phyloP scores from a whole-genome alignment of 495 filamentous ascomycete genomes.

The Daldinia caldariorum region DNA sequence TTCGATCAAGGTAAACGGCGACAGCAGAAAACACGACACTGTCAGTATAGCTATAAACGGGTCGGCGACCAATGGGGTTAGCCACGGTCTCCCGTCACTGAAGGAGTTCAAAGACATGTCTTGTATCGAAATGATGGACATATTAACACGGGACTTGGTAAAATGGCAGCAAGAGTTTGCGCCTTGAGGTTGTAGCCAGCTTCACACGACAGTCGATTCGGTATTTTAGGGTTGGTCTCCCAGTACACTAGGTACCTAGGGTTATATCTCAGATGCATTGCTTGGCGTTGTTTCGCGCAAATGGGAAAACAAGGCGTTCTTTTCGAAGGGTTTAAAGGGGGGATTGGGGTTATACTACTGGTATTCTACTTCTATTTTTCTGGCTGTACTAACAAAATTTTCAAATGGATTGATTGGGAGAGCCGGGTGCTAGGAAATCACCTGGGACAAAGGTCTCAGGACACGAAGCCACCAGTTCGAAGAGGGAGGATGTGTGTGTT shows the following conservation, averaged over 20 bases:
- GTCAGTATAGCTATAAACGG: constrained; percentile 16
- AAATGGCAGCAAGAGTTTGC: constrained; percentile 77
- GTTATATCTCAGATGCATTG: constrained; percentile 23
- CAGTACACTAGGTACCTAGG: constrained; percentile 10
- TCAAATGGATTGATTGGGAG: constrained; percentile 20
- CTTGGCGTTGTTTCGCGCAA: constrained; percentile 29
- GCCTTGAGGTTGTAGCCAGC: constrained; percentile 32
- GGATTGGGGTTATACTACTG: neutral
- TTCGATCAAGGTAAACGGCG: constrained; percentile 50
- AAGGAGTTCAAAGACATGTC: constrained; percentile 72
- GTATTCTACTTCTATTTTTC: constrained; percentile 11
- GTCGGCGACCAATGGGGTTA: constrained; percentile 36
- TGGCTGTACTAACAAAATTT: constrained; percentile 31
- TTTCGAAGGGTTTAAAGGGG: constrained; percentile 7
- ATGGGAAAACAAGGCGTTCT: constrained; percentile 1
- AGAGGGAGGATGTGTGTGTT: neutral
- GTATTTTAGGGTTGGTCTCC: constrained; percentile 27
- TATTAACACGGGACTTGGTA: constrained; percentile 75
- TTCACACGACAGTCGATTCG: constrained; percentile 9
- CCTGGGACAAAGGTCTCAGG: neutral
- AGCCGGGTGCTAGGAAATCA: neutral
- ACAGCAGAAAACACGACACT: constrained; percentile 37
- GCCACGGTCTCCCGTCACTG: constrained; percentile 21
- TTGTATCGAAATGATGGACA: constrained; percentile 85
- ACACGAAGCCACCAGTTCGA: constrained; percentile 8